Conservation (phyloP, 192 early-diverging fungal species). For the Thamnidium elegans region DNA sequence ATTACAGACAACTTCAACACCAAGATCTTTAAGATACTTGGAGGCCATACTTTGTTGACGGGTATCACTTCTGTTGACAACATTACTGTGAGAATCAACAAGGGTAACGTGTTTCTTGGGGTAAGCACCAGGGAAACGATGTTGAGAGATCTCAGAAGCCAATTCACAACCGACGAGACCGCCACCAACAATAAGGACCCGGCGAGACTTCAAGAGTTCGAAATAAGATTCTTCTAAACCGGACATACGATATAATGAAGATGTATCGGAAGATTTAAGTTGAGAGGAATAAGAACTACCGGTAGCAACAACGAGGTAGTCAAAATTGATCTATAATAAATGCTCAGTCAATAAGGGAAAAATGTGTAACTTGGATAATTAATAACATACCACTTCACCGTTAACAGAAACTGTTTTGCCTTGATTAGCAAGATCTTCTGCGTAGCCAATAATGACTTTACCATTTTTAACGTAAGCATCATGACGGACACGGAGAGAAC, state of each 20-base stretch:
- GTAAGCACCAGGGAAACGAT: constrained; percentile 18
- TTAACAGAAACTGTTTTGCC: constrained; percentile 23
- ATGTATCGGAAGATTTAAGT: constrained; percentile 34
- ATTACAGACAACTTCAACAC: constrained; percentile 27
- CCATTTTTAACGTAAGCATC: constrained; percentile 40
- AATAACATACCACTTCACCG: constrained; percentile 17
- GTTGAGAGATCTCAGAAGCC: constrained; percentile 35
- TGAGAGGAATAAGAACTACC: constrained; percentile 34
- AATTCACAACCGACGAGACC: constrained; percentile 50
- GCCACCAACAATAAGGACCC: constrained; percentile 41
- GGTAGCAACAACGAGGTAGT: constrained; percentile 38
- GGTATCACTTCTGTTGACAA: constrained; percentile 24
- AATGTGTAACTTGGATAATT: neutral
- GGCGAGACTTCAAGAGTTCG: constrained; percentile 30
- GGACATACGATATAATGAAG: constrained; percentile 29
- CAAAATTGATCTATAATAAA: constrained; percentile 27
- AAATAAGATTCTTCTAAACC: constrained; percentile 25
- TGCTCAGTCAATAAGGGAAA: neutral
- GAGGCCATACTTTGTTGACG: constrained; percentile 21
- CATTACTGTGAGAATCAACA: constrained; percentile 22
- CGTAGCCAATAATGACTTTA: constrained; percentile 32
- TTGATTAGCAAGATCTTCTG: constrained; percentile 18
- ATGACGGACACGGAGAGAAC: constrained; percentile 33
- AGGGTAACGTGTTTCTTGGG: constrained; percentile 30
- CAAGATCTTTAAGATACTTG: constrained; percentile 25